Evolutionary conservation across 371 early-diverging fungal species (phyloP).

Genomic region (Catenaria anguillulae): DNA sequence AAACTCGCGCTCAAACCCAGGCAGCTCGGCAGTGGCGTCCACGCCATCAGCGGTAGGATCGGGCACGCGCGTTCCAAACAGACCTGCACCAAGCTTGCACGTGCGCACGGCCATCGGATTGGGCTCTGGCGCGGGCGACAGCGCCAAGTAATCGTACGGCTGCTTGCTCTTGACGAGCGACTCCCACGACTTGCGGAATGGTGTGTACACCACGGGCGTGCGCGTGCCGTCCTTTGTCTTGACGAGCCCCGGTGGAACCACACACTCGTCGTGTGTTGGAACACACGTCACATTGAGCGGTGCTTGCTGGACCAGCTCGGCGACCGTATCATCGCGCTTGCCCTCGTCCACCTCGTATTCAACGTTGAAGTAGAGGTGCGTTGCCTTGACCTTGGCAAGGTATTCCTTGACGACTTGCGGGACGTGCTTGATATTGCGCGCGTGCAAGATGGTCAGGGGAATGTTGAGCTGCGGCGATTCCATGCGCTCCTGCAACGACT

Average conservation of each 20-base stretch:
- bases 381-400: constrained; percentile 11
- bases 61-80: background rate
- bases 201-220: constrained; percentile 25
- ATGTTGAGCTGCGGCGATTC: constrained; percentile 19
- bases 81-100: background rate
- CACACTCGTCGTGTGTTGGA: constrained; percentile 33
- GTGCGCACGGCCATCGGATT: background rate
- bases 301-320: constrained; percentile 14
- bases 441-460: constrained; percentile 27
- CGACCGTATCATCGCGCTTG: constrained; percentile 17
- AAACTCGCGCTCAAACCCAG: background rate
- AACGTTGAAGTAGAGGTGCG: constrained; percentile 21
- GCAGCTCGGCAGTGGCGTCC: background rate
- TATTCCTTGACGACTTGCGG: constrained; percentile 13
- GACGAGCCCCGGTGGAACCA: constrained; percentile 30
- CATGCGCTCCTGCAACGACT: constrained; percentile 18
- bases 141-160: background rate
- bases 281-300: constrained; percentile 12
- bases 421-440: constrained; percentile 14
- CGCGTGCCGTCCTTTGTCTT: constrained; percentile 17
- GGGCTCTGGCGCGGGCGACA: background rate
- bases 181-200: constrained; percentile 11
- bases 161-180: background rate
- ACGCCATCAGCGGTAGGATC: background rate
- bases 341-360: constrained; percentile 34